phyloP scores from a whole-genome alignment of 192 early-diverging fungal genomes.

The Podila clonocystis region DNA sequence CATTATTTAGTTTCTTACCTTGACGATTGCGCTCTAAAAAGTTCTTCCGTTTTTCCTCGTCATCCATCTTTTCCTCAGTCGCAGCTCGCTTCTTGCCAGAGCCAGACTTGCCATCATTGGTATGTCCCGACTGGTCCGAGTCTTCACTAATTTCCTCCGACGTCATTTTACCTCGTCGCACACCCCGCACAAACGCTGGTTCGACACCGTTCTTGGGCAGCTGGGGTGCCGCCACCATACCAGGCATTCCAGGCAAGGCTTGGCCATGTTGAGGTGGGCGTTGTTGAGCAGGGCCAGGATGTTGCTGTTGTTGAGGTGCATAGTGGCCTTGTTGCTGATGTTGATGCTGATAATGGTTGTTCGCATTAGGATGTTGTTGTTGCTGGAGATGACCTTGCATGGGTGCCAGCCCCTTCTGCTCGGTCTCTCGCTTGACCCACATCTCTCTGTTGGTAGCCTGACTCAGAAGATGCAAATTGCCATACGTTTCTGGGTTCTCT shows the following conservation, averaged over 20 bases:
- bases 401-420: background rate
- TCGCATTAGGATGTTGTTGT: background rate
- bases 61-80: slow-evolving; percentile 55
- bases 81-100: slow-evolving; percentile 31
- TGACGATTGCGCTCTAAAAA: slow-evolving; percentile 92
- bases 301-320: background rate
- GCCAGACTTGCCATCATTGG: slow-evolving; percentile 21
- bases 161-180: slow-evolving; percentile 17
- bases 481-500: slow-evolving; percentile 18
- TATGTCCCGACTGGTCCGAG: slow-evolving; percentile 28
- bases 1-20: slow-evolving; percentile 53
- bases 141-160: slow-evolving; percentile 42
- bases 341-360: slow-evolving; percentile 4
- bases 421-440: slow-evolving; percentile 45
- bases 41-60: slow-evolving; percentile 78
- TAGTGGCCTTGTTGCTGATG: background rate
- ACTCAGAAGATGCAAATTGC: slow-evolving; percentile 32
- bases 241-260: slow-evolving; percentile 14
- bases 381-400: slow-evolving; percentile 17
- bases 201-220: slow-evolving; percentile 10
- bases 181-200: background rate
- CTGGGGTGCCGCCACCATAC: slow-evolving; percentile 10
- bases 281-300: background rate
- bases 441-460: slow-evolving; percentile 44
- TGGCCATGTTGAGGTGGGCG: slow-evolving; percentile 2